Percentiles rank a stretch among this genome's conserved stretches.
Conservation (phyloP, 352 stramenopile genomes). For the Phytophthora brassicae region DNA sequence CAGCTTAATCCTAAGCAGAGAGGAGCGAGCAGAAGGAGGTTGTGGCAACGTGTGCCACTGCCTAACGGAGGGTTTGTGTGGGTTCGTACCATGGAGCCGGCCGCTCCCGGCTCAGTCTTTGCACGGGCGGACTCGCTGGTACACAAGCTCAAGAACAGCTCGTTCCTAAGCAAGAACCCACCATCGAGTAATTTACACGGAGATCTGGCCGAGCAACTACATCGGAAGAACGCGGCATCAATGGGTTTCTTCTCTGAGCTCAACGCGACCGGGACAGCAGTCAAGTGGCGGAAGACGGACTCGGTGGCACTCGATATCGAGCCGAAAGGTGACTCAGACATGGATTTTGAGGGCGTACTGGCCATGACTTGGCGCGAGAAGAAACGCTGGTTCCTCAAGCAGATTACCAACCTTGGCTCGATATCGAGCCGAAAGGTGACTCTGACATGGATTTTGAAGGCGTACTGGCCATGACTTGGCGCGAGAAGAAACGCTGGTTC, state of each 20-base stretch:
- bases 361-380: conserved; percentile 73
- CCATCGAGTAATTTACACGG: conserved; percentile 40
- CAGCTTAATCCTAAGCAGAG: conserved; percentile 68
- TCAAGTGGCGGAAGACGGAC: conserved; percentile 58
- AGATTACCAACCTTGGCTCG: conserved; percentile 62
- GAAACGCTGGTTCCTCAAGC: conserved; percentile 78
- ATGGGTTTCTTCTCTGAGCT: conserved; percentile 73
- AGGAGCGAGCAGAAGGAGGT: conserved; percentile 45
- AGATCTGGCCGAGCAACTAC: conserved; percentile 63
- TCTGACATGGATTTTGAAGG: conserved; percentile 59
- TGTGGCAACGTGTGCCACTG: conserved; percentile 67
- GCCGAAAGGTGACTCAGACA: conserved; percentile 19
- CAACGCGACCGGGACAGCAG: conserved; percentile 41
- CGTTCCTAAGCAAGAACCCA: conserved; percentile 58
- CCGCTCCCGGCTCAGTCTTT: conserved; percentile 18
- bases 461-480: conserved; percentile 66
- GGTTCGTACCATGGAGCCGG: conserved; percentile 48
- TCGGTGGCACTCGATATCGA: conserved; percentile 51
- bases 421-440: conserved; percentile 41
- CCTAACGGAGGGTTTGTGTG: conserved; percentile 64
- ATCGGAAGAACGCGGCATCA: conserved; percentile 72
- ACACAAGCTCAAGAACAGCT: conserved; percentile 57
- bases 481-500: conserved; percentile 79
- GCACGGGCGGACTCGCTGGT: conserved; percentile 49
- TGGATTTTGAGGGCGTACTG: conserved; percentile 72